These are phyloP conservation scores for Euclidium syriacum DNA, from an alignment of 345 rosid genomes.

Conservation along the genomic window DNA sequence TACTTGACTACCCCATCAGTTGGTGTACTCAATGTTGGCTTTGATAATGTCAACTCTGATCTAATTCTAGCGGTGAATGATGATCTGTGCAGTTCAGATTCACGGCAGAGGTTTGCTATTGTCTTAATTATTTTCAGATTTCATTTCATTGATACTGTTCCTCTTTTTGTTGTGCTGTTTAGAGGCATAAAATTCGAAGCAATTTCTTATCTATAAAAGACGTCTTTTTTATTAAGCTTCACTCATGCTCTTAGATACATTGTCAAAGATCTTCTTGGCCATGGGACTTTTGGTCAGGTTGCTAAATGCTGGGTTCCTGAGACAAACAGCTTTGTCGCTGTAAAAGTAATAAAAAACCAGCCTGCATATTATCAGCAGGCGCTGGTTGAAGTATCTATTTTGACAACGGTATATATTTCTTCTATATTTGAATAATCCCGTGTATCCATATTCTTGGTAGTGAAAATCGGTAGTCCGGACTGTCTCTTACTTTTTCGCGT, in stretches of 20 bases:
- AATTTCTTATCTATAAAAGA: neutral
- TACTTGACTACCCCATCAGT: conserved; percentile 91
- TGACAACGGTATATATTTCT: conserved; percentile 63
- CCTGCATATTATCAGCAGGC: conserved; percentile 99
- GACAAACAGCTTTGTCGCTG: conserved; percentile 68
- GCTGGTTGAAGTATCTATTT: conserved; percentile 93
- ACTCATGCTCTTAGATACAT: conserved; percentile 59
- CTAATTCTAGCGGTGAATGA: conserved; percentile 83
- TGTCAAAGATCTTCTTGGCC: conserved; percentile 99
- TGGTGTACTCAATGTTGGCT: conserved; percentile 92
- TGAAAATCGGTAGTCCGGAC: neutral
- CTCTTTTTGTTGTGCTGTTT: conserved; percentile 14
- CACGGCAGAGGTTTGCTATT: conserved; percentile 71
- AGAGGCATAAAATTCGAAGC: conserved; percentile 7
- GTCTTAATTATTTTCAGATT: neutral
- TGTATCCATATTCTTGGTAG: conserved; percentile 11
- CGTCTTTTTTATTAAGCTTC: conserved; percentile 15
- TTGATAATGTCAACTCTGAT: conserved; percentile 91
- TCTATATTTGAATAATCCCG: conserved; percentile 13
- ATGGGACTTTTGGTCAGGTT: conserved; percentile 99
- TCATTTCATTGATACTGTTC: neutral
- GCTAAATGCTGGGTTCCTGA: conserved; percentile 94
- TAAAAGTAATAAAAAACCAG: conserved; percentile 93
- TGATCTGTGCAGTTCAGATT: conserved; percentile 60
- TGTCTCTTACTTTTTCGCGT: conserved; percentile 14